Conservation (phyloP, 352 stramenopile species). For the Pythium biforme region DNA sequence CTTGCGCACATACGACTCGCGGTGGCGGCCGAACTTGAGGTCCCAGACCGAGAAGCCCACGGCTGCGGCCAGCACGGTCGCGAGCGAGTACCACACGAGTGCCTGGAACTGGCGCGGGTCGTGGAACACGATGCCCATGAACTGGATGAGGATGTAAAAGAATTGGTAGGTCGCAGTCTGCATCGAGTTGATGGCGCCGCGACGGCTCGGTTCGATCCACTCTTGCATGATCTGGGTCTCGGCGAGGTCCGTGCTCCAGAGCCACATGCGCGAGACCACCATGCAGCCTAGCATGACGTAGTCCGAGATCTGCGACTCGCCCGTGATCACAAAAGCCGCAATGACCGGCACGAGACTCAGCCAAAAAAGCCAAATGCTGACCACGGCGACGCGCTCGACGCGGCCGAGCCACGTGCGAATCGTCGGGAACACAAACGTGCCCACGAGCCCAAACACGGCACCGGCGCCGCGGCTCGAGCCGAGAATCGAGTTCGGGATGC, state of each 20-base stretch:
- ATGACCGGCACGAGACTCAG: constrained; percentile 20
- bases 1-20: constrained; percentile 9
- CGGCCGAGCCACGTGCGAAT: constrained; percentile 20
- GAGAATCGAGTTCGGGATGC: constrained; percentile 23
- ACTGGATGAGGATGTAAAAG: constrained; percentile 26
- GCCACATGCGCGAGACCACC: constrained; percentile 24
- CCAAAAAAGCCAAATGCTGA: constrained; percentile 29
- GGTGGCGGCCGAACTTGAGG: constrained; percentile 24
- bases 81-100: constrained; percentile 27
- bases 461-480: constrained; percentile 21
- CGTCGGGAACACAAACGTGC: constrained; percentile 26
- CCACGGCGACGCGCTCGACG: constrained; percentile 24
- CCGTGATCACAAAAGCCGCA: constrained; percentile 19
- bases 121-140: constrained; percentile 30
- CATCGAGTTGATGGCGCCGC: constrained; percentile 30
- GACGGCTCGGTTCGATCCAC: constrained; percentile 25
- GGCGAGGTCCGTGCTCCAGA: constrained; percentile 28
- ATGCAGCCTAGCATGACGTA: constrained; percentile 28
- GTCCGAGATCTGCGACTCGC: constrained; percentile 25
- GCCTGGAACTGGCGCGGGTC: constrained; percentile 26
- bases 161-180: constrained; percentile 28
- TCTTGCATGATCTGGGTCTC: constrained; percentile 33
- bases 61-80: constrained; percentile 18
- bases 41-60: constrained; percentile 28
- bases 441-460: constrained; percentile 21